Base-by-base conservation (phyloP, 1,284 basidiomycete genomes). In the Cutaneotrichosporon mucoides region DNA sequence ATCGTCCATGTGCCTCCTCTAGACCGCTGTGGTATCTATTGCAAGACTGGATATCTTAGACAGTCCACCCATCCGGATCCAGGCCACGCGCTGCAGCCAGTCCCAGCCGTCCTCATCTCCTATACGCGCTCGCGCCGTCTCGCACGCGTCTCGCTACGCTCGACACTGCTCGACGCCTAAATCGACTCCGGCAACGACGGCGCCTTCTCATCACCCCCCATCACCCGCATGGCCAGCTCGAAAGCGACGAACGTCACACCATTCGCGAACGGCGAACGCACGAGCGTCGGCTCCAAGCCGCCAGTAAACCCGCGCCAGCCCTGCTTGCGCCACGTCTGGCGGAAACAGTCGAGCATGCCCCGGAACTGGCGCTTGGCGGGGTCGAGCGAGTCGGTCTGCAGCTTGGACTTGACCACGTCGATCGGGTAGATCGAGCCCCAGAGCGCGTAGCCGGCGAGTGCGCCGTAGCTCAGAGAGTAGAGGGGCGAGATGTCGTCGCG, bases 191-290 rank as follows among this genome's bases (percentile, higher is more conserved):
- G 33, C 46, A 33, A 13, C 38, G 52, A 45, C 10, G 56, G 56
- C 7, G 52, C 12, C 12, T 50, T 33, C 38, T 40, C 38, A 15
- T 50, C 34, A 16, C 41, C 15, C 9, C 62, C 64, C 67, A 79
- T 67, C 8, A 70, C 67, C 54, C 77, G 62, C 78, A 80, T 90
- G 38, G 90, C 90, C 78, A 94, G 82, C 80, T 95, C 92, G 71
- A 92, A 94, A 3, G 90, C 92, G 58, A 93, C 84, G 83, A 95
- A 95, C 0, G 92, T 96, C 2, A 90, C 90, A 38, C 91, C 92
- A 71, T 96, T 96, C 9, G 92, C 92, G 53, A 78, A 76, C 12
- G 73, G 76, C 24, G 68, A 73, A 55, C 72, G 83, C 70, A 97
- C 90, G 57, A 99, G 82, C 8, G 94, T 98, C 36, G 95, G 95